A percentile compares a stretch with the other conserved stretches of the same genome.
phyloP scores from a whole-genome alignment of 2,329 filamentous ascomycete genomes.

The Fusarium sp. region DNA sequence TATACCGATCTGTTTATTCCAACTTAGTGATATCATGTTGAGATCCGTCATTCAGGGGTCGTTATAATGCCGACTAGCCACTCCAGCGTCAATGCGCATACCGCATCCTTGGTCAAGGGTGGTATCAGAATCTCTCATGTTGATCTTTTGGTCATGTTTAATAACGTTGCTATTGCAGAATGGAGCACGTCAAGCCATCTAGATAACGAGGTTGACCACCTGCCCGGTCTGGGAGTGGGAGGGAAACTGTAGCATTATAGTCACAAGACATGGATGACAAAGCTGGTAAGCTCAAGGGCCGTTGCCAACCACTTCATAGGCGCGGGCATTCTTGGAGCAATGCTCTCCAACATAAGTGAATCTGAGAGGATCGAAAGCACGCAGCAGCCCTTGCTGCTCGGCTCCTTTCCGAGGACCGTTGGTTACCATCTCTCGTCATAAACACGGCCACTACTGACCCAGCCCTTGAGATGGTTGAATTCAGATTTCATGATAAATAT shows the following conservation, averaged over 20 bases:
- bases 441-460: background rate
- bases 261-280: background rate
- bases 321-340: background rate
- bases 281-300: background rate
- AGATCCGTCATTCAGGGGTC: background rate
- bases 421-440: background rate
- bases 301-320: background rate
- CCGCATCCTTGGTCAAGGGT: background rate
- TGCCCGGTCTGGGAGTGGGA: background rate
- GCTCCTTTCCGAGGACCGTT: background rate
- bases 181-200: background rate
- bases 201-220: background rate
- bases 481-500: background rate
- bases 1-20: background rate
- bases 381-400: background rate
- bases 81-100: background rate
- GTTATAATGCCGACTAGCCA: background rate
- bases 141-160: background rate
- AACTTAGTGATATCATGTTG: background rate
- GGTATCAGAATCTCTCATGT: background rate
- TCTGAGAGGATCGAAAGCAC: background rate
- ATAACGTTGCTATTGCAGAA: background rate
- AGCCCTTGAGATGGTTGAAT: too few species aligned
- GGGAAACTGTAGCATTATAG: background rate
- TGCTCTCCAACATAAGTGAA: background rate